These are phyloP conservation scores for Trypanosoma lewisi DNA, from an alignment of 208 protist genomes.

Conservation along the genomic window DNA sequence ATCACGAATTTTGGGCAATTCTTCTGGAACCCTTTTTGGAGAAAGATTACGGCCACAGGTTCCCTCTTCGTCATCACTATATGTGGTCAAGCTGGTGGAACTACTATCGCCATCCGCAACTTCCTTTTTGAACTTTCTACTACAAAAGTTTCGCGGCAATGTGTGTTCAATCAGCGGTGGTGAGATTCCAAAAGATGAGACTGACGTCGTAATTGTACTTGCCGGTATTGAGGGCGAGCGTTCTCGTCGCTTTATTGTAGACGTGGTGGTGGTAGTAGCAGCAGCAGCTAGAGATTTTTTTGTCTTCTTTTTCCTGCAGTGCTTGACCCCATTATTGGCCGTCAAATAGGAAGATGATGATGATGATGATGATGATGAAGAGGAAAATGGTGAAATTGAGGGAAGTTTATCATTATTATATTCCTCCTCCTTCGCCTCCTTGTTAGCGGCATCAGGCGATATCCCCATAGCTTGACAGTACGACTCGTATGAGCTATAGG, in stretches of 20 bases:
- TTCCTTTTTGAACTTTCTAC: not conserved
- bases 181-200: not conserved
- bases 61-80: constrained; percentile 6
- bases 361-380: no score
- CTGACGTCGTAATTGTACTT: not conserved
- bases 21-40: not conserved
- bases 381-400: no score
- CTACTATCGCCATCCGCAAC: not conserved
- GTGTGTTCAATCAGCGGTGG: not conserved
- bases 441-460: not conserved
- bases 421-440: not conserved
- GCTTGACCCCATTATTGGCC: no score
- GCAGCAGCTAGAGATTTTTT: no score
- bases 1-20: not conserved
- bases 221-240: no score
- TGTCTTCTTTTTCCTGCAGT: no score
- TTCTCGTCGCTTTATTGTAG: no score
- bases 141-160: not conserved
- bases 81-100: constrained; percentile 24
- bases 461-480: constrained; percentile 12
- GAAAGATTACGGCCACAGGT: not conserved
- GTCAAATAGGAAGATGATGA: no score
- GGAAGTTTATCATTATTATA: not conserved
- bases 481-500: not conserved
- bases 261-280: not conserved